Evolutionary conservation across 805 yeast genomes (phyloP), one percentile per base, ranked within the genome.

Genomic region (Hanseniaspora vineae): DNA sequence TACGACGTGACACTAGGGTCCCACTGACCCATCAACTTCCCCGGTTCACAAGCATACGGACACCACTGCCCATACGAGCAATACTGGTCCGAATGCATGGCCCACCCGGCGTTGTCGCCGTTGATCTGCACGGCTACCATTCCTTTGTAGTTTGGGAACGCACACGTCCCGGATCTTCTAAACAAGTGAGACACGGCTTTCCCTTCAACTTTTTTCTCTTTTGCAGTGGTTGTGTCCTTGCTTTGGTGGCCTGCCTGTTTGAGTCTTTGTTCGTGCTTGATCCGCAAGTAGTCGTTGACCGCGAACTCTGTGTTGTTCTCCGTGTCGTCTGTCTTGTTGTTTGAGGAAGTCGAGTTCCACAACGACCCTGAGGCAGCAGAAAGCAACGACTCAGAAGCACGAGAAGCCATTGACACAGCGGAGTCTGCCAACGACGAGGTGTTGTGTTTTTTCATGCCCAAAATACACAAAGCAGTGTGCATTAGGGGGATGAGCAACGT

Each of bases 11-110:
- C 82, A 4, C 62, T 52, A 4, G 87, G 78, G 58, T 88, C 92
- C 96, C 95, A 87, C 65, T 87, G 96, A 31, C 80, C 84, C 81
- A 82, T 80, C 48, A 87, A 64, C 62, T 84, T 77, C 50, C 96
- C 96, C 39, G 95, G 84, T 15, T 87, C 79, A 61, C 96, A 87
- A 15, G 96, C 96, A 63, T 82, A 88, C 31, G 95, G 96, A 65
- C 96, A 87, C 75, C 80, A 88, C 31, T 71, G 66, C n/a, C 92
- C 95, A 23, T 81, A 70, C 3, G 78, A 62, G 65, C 96, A 87
- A 35, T 70, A 57, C 57, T 80, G 82, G 62, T 84, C 92, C 45
- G 77, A 78, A 54, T 80, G 75, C 75, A 84, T 72, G 45, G 95
- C 96, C 95, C 95, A 88, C 20, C 96, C 96, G 45, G 73, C 88